A percentile compares a stretch with the other conserved stretches of the same genome.
Evolutionary conservation across 805 yeast genomes (phyloP).

Genomic region (Wickerhamiella lipophila): DNA sequence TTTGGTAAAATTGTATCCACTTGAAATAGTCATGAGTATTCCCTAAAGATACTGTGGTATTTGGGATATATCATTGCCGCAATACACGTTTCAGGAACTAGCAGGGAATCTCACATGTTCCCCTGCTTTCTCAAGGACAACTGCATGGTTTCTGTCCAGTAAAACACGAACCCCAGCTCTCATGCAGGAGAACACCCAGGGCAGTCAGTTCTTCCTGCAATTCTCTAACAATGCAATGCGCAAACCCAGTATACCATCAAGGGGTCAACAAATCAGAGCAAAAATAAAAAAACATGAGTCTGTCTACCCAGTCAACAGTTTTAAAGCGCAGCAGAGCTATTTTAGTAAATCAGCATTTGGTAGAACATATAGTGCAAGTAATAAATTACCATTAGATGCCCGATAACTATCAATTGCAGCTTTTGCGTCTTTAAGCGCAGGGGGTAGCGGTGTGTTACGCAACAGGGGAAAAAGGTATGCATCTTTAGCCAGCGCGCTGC

Average conservation of each 20-base stretch:
- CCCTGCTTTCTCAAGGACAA: not conserved
- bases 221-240: not conserved
- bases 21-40: too few relatives aligned
- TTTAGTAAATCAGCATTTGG: not conserved
- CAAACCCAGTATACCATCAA: not conserved
- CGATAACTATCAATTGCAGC: not conserved
- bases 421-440: not conserved
- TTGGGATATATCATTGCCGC: too few relatives aligned
- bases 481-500: slow-evolving; percentile 45
- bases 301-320: too few relatives aligned
- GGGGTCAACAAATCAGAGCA: not conserved
- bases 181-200: not conserved
- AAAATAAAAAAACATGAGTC: not conserved
- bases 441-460: not conserved
- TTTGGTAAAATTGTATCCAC: too few relatives aligned
- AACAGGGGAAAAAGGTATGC: slow-evolving; percentile 43
- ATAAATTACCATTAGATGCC: not conserved
- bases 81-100: not conserved
- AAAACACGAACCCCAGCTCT: not conserved
- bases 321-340: too few relatives aligned
- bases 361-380: slow-evolving; percentile 6
- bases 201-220: not conserved
- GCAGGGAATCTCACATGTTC: not conserved
- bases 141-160: not conserved
- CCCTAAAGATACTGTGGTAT: too few relatives aligned